A percentile compares a stretch with the other conserved stretches of the same genome.
Evolutionary conservation across 192 early-diverging fungal species (phyloP).

Genomic region (Rhizophagus clarus): DNA sequence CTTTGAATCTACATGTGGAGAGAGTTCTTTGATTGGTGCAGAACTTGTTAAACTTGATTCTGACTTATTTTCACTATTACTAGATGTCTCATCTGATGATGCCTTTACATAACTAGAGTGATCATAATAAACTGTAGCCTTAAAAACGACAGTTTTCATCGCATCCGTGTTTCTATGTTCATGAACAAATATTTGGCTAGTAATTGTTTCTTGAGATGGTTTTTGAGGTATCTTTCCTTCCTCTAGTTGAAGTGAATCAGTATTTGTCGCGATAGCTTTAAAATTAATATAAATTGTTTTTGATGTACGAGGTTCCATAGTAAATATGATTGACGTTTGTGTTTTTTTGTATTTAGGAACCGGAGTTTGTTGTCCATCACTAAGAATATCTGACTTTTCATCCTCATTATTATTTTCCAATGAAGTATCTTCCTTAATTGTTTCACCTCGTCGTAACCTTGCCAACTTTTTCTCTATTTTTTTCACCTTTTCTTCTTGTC

Average conservation of each 20-base stretch:
- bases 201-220: conserved; percentile 4
- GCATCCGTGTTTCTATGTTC: conserved; percentile 86
- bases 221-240: neutral
- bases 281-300: conserved; percentile 69
- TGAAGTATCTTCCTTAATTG: neutral
- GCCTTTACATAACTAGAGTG: conserved; percentile 35
- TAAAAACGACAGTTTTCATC: conserved; percentile 67
- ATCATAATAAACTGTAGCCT: conserved; percentile 55
- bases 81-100: conserved; percentile 9
- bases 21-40: neutral
- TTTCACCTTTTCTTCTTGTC: conserved; percentile 80
- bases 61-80: neutral
- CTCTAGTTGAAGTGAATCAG: neutral
- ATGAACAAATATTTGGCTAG: conserved; percentile 61
- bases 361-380: conserved; percentile 29
- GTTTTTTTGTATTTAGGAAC: conserved; percentile 58
- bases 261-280: conserved; percentile 44
- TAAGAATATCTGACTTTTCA: conserved; percentile 34
- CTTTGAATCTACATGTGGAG: neutral
- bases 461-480: conserved; percentile 79
- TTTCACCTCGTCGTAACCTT: conserved; percentile 55
- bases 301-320: conserved; percentile 66
- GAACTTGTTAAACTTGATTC: neutral
- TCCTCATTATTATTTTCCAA: conserved; percentile 19
- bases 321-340: conserved; percentile 63